Evolutionary conservation across 352 stramenopile species (phyloP), one percentile per base, ranked within the genome.

Genomic region (Phytophthora pisi): DNA sequence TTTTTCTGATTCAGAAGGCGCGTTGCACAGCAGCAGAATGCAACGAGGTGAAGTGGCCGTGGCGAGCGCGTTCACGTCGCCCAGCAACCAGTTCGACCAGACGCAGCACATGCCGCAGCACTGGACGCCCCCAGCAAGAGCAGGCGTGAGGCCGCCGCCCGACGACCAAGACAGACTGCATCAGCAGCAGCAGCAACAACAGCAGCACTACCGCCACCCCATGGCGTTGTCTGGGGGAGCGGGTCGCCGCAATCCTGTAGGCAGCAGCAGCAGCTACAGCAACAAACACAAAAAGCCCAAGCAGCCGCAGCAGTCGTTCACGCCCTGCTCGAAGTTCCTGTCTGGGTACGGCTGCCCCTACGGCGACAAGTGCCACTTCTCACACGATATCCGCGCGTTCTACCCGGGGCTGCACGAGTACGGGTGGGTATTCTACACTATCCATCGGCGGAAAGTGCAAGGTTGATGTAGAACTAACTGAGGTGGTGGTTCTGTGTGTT

Each of bases 321-420:
- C 43, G 18, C 61, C 61, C 3, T 92, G 84, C 53, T 62, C 79
- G 6, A 81, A 82, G 49, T 90, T 89, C 54, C 26, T 72, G 3
- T 67, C 72, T 0, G 62, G 63, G 24, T 82, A 76, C 18, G 75
- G 51, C 5, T 94, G 86, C 38, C 34, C 26, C 3, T 92, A 86
- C 30, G 86, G 84, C 4, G 50, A 58, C 31, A 77, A 74, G 13
- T 94, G 86, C 57, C 84, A 65, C 45, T 94, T 79, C 47, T 87
- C 77, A 0, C 86, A 94, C 50, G 75, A 88, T 5, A 18, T 64
- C 3, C 52, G 58, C 55, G 42, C 38, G 4, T 57, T 72, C 51
- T 74, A 71, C 45, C 60, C 72, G 8, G 51, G 47, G 7, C 74
- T 69, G 38, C 64, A 74, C 45, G 72, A 75, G 57, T 76, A 74